Evolutionary conservation across 2,329 filamentous ascomycete genomes (phyloP).

Genomic region (Ophiosphaerella herpotricha): DNA sequence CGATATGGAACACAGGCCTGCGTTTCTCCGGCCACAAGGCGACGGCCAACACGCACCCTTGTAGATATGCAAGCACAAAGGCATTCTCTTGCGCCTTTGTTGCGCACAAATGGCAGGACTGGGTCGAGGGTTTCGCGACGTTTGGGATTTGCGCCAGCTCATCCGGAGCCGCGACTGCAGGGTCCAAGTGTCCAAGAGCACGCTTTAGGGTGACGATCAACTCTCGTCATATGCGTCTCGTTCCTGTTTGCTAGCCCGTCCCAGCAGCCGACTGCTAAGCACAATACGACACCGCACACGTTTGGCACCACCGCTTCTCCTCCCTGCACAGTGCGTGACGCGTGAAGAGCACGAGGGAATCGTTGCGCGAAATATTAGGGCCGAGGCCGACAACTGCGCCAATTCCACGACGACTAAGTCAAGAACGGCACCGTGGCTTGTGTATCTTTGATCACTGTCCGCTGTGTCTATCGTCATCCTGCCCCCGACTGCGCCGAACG

Average conservation of each 20-base stretch:
- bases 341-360: background rate
- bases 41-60: background rate
- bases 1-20: background rate
- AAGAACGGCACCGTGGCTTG: slow-evolving; percentile 1
- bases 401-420: background rate
- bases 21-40: background rate
- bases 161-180: slow-evolving; percentile 5
- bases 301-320: background rate
- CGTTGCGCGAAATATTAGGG: background rate
- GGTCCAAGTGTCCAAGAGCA: background rate
- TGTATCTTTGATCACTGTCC: background rate
- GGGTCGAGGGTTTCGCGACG: slow-evolving; percentile 1
- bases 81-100: too few relatives aligned
- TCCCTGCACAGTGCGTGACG: background rate
- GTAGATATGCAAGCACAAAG: too few relatives aligned
- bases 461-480: slow-evolving; percentile 9
- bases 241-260: background rate
- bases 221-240: background rate
- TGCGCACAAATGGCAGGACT: background rate
- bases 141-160: background rate
- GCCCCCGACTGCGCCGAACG: background rate
- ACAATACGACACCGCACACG: background rate
- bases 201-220: background rate
- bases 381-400: slow-evolving; percentile 2
- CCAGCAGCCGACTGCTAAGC: background rate